These are phyloP conservation scores for Starmerella apis DNA, from an alignment of 805 yeast genomes.

Conservation along the genomic window DNA sequence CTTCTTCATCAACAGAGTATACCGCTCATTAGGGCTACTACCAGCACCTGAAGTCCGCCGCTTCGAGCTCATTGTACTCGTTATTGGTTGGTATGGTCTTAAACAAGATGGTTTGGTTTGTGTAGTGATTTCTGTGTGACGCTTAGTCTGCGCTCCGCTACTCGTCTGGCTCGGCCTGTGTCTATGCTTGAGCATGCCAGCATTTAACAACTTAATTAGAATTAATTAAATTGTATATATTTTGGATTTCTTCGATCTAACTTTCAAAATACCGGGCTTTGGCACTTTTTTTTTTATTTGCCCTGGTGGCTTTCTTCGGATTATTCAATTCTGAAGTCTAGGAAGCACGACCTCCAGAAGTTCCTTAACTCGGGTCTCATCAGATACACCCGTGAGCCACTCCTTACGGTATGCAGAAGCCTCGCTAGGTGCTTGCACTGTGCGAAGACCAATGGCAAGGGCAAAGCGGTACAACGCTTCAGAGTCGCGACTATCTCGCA, in stretches of 20 bases:
- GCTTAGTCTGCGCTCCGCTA: background rate
- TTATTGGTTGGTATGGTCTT: too few relatives aligned
- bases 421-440: constrained; percentile 11
- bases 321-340: background rate
- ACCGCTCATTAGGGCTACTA: constrained; percentile 14
- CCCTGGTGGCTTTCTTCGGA: too few relatives aligned
- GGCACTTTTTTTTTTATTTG: too few relatives aligned
- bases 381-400: constrained; percentile 10
- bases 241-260: too few relatives aligned
- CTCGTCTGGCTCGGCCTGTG: background rate
- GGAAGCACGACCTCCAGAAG: constrained; percentile 14
- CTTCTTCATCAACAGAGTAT: constrained; percentile 18
- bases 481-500: constrained; percentile 8
- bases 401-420: background rate
- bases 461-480: constrained; percentile 26
- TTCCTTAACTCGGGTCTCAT: constrained; percentile 14
- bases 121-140: background rate
- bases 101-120: too few relatives aligned
- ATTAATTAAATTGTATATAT: too few relatives aligned
- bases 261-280: too few relatives aligned
- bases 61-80: constrained; percentile 10
- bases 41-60: constrained; percentile 8
- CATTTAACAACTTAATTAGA: too few relatives aligned
- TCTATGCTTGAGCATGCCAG: background rate
- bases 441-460: constrained; percentile 23